Percentiles rank a stretch among this genome's conserved stretches.
phyloP scores from a whole-genome alignment of 495 filamentous ascomycete species.

The Daldinia bambusicola region DNA sequence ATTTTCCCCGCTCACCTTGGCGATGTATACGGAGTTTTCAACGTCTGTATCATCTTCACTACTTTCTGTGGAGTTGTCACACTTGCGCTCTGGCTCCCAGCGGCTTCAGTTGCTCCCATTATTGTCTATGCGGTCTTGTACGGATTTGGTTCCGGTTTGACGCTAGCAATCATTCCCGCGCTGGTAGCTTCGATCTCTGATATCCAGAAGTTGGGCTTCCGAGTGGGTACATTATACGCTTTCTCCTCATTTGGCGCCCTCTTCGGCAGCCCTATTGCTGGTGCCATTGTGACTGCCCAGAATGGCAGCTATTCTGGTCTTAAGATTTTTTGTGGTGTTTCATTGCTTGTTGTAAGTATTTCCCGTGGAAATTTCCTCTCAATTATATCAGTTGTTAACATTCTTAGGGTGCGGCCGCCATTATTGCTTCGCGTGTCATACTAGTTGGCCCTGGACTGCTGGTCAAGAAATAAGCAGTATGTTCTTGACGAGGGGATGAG shows the following conservation, averaged over 20 bases:
- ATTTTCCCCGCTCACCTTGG: constrained; percentile 70
- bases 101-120: constrained; percentile 59
- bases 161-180: constrained; percentile 24
- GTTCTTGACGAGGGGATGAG: neutral
- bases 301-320: constrained; percentile 25
- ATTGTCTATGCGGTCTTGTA: constrained; percentile 71
- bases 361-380: neutral
- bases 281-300: constrained; percentile 30
- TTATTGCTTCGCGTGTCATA: constrained; percentile 24
- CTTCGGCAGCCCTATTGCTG: constrained; percentile 30
- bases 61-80: constrained; percentile 64
- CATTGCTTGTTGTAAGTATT: constrained; percentile 25
- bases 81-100: constrained; percentile 70
- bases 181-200: constrained; percentile 32
- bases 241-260: constrained; percentile 33
- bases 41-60: constrained; percentile 64
- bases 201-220: constrained; percentile 27
- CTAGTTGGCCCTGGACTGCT: constrained; percentile 25
- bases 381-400: neutral
- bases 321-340: constrained; percentile 24
- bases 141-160: constrained; percentile 61
- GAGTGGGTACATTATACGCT: constrained; percentile 25
- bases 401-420: constrained; percentile 23
- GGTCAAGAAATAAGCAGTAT: constrained; percentile 23
- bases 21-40: constrained; percentile 72